Conservation (phyloP, 1,284 basidiomycete genomes). For the Anthracocystis setariae region DNA sequence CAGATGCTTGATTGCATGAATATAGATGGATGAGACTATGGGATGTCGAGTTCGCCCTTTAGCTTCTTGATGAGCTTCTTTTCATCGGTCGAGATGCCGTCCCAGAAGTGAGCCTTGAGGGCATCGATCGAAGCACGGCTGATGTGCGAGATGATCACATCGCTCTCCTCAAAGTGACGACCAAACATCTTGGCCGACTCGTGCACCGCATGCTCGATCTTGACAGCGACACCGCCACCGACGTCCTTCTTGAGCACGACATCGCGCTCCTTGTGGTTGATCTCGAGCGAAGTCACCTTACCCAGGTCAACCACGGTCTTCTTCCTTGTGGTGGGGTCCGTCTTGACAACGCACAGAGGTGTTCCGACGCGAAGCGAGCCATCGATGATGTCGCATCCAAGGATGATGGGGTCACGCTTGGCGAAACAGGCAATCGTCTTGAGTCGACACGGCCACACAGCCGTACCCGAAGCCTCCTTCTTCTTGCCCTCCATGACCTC, state of each 20-base stretch:
- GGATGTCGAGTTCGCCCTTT: constrained; percentile 78
- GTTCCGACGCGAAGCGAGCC: constrained; percentile 90
- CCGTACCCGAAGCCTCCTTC: constrained; percentile 89
- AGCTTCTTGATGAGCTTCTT: constrained; percentile 93
- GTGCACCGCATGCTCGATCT: constrained; percentile 97
- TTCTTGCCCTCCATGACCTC: constrained; percentile 93
- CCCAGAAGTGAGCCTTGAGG: constrained; percentile 81
- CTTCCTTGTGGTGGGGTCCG: constrained; percentile 84
- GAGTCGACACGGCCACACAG: constrained; percentile 95
- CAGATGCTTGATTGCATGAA: neutral
- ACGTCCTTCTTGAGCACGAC: constrained; percentile 91
- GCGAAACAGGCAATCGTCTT: constrained; percentile 92
- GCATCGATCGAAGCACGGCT: constrained; percentile 88
- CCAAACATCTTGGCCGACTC: constrained; percentile 82
- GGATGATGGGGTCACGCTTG: constrained; percentile 93
- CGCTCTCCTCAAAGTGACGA: constrained; percentile 93
- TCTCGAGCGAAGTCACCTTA: constrained; percentile 79
- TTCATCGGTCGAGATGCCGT: constrained; percentile 88
- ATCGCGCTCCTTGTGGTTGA: constrained; percentile 70
- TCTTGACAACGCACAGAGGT: constrained; percentile 91
- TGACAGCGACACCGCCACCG: constrained; percentile 95
- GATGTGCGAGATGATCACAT: constrained; percentile 90
- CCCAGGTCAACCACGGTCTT: constrained; percentile 91
- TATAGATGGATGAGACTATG: constrained; percentile 24
- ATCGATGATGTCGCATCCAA: constrained; percentile 96